Evolutionary conservation across 768 basidiomycete species (phyloP), one percentile per base, ranked within the genome.

Genomic region (Hirschioporus abietinus): DNA sequence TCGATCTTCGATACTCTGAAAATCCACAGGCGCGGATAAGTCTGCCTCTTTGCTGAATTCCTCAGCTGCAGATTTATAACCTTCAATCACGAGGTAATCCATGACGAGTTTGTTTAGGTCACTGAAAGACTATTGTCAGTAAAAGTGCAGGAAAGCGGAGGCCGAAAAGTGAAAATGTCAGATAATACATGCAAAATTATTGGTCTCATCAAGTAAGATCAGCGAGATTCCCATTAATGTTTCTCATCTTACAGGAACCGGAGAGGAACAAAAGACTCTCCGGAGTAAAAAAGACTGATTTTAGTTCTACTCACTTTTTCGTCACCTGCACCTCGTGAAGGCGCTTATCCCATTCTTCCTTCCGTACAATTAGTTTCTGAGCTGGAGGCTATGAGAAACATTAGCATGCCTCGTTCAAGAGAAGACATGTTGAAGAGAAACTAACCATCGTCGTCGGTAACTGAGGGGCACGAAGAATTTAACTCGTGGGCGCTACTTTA

Each of bases 161-260:
- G 65, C 77, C 72, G n/a, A 76, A 73, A 76, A 73, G 74, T 67
- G 25, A 61, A 66, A 42, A 69, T 58, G 71, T 93, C 92, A 93
- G 94, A 90, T 91, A 92, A 91, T 90, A 89, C 87, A 92, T 92
- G 88, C 88, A 88, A 80, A 86, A 81, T 75, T 83, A 15, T 83
- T 84, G 79, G 73, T 71, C 83, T 91, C 88, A 82, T 89, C 90
- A 88, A 81, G 70, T 73, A 75, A 77, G 73, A 78, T 93, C 95
- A 90, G 96, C 95, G 96, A 99, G 96, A 99, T 99, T 99, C 96
- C 96, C 96, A 98, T 83, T 89, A 76, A 74, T 81, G 77, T 84
- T 79, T 80, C 77, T 91, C 89, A 91, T 91, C 89, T 76, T 79
- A 76, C 72, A 75, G 76, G 70, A 68, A 9, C 12, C 60, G 64